phyloP scores from a whole-genome alignment of 176 grass and related monocot genomes.

The Otatea glauca region DNA sequence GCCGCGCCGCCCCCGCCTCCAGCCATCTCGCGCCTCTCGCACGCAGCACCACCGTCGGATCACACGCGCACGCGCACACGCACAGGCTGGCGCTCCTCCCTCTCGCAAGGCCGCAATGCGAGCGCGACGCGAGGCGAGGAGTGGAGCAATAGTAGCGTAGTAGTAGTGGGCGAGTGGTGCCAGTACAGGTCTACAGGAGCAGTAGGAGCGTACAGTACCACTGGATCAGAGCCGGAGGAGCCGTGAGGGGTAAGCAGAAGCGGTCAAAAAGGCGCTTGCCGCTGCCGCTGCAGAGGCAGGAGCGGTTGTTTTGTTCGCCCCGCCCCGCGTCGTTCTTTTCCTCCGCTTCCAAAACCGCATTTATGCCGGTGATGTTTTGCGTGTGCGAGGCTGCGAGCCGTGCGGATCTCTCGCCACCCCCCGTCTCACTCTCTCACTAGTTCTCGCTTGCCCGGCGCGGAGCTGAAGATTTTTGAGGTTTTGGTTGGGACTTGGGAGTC shows the following conservation, averaged over 20 bases:
- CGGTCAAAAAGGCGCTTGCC: constrained; percentile 65
- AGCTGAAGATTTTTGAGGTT: neutral
- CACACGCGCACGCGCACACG: constrained; percentile 17
- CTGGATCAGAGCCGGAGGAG: constrained; percentile 18
- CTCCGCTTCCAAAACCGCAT: constrained; percentile 54
- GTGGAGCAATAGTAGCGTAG: neutral
- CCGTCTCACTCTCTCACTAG: too few species aligned
- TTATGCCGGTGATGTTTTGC: constrained; percentile 36
- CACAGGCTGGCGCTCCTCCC: neutral
- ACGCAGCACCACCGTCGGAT: neutral
- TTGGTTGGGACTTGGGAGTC: neutral
- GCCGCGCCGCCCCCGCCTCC: constrained; percentile 62
- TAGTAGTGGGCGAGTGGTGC: constrained; percentile 26
- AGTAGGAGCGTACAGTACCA: constrained; percentile 17
- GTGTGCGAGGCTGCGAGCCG: constrained; percentile 33
- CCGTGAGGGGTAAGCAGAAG: neutral
- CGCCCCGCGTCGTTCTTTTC: neutral
- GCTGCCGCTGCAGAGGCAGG: neutral
- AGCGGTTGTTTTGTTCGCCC: constrained; percentile 42
- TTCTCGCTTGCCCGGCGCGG: neutral
- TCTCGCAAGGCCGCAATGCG: constrained; percentile 35
- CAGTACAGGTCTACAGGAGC: constrained; percentile 9
- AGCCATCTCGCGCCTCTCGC: constrained; percentile 55
- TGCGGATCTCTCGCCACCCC: constrained; percentile 39
- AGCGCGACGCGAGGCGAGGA: neutral